A percentile compares a stretch with the other conserved stretches of the same genome.
phyloP scores from a whole-genome alignment of 306 rosid species.

The Acacia crassicarpa region DNA sequence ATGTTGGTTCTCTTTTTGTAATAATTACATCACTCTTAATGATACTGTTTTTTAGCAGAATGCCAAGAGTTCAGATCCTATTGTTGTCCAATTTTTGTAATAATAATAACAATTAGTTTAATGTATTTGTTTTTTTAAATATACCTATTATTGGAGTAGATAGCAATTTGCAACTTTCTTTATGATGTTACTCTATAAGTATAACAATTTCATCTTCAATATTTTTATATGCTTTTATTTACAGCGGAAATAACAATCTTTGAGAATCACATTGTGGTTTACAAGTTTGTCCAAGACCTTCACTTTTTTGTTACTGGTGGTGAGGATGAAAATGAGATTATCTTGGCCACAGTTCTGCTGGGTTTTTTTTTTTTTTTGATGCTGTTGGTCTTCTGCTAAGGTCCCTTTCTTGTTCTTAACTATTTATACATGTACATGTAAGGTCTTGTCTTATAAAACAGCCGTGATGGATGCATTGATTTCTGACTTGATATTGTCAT shows the following conservation, averaged over 20 bases:
- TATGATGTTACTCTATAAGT: not conserved
- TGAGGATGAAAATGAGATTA: slow-evolving; percentile 85
- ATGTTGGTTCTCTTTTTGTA: not conserved
- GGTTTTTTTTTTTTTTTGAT: slow-evolving; percentile 79
- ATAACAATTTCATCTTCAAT: not conserved
- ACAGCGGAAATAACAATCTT: slow-evolving; percentile 86
- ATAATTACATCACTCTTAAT: not conserved
- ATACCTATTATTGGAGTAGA: slow-evolving; percentile 12
- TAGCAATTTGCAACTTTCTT: slow-evolving; percentile 5
- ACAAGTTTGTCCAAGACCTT: slow-evolving; percentile 95
- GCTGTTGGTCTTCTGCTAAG: slow-evolving; percentile 91
- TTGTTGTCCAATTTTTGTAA: not conserved
- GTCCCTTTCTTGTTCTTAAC: slow-evolving; percentile 40
- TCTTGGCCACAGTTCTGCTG: slow-evolving; percentile 80
- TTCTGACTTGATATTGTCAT: slow-evolving; percentile 6
- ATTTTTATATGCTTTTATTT: slow-evolving; percentile 18
- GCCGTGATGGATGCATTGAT: slow-evolving; percentile 23
- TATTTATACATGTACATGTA: not conserved
- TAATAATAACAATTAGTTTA: not conserved
- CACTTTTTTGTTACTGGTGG: slow-evolving; percentile 94
- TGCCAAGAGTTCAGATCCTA: not conserved
- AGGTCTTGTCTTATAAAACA: slow-evolving; percentile 2
- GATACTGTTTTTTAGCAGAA: not conserved
- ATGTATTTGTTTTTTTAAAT: not conserved
- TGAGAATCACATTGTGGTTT: slow-evolving; percentile 68